Conservation (phyloP, 1,139 yeast species). For the Williopsis jadinii region DNA sequence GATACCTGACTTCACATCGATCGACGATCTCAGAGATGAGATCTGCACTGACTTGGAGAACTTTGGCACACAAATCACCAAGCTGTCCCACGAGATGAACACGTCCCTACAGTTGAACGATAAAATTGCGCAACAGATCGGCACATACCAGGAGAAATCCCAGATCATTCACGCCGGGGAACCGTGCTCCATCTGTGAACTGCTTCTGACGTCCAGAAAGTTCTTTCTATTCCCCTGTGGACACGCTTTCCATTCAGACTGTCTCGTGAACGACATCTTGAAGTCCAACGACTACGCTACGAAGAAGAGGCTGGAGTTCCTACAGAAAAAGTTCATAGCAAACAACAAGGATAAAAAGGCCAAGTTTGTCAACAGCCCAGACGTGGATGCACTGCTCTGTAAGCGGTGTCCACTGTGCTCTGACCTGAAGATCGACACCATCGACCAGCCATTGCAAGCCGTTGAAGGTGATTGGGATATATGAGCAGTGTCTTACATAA, state of each 20-base stretch:
- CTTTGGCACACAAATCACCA: constrained; percentile 58
- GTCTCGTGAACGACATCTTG: constrained; percentile 56
- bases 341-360: constrained; percentile 21
- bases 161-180: constrained; percentile 76
- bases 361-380: constrained; percentile 24
- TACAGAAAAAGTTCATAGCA: constrained; percentile 35
- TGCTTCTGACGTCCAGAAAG: constrained; percentile 62
- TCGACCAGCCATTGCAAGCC: constrained; percentile 47
- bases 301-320: constrained; percentile 51
- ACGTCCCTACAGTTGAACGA: constrained; percentile 61
- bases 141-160: constrained; percentile 40
- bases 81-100: constrained; percentile 68
- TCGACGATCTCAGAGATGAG: constrained; percentile 80
- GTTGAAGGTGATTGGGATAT: constrained; percentile 13
- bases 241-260: constrained; percentile 87
- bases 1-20: constrained; percentile 75
- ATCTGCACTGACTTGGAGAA: constrained; percentile 70
- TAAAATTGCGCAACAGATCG: constrained; percentile 54
- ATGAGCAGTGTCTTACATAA: neutral
- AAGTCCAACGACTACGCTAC: constrained; percentile 63
- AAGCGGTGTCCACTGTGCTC: constrained; percentile 78
- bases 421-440: constrained; percentile 60
- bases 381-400: constrained; percentile 52
- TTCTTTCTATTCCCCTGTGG: constrained; percentile 85
- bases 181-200: constrained; percentile 66